phyloP scores from a whole-genome alignment of 2,329 filamentous ascomycete genomes.

The Aspergillus sp. region DNA sequence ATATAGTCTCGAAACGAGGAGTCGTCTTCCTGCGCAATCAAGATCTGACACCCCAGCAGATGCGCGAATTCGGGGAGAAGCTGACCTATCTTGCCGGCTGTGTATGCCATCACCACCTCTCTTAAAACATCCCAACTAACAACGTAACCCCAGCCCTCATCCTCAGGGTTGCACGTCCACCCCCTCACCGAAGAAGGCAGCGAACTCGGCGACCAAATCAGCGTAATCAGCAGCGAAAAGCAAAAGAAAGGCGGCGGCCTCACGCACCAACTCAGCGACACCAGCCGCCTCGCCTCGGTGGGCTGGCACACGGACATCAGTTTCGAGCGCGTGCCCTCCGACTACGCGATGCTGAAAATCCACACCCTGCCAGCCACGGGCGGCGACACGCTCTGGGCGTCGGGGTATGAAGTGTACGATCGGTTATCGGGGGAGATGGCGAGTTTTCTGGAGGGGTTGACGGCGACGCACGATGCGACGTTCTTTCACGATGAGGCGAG shows the following conservation, averaged over 20 bases:
- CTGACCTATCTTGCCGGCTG: conserved; percentile 42
- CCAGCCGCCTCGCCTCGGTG: conserved; percentile 38
- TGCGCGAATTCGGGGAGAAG: conserved; percentile 48
- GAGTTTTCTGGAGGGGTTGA: conserved; percentile 55
- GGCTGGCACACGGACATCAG: conserved; percentile 58
- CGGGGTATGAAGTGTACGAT: conserved; percentile 63
- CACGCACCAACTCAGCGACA: conserved; percentile 27
- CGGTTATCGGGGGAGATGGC: conserved; percentile 53
- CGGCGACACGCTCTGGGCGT: conserved; percentile 63
- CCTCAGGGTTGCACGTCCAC: conserved; percentile 56
- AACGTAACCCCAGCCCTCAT: conserved; percentile 36
- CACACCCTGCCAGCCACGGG: conserved; percentile 53
- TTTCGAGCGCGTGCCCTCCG: conserved; percentile 60
- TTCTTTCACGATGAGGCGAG: conserved; percentile 47
- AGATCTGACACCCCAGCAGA: conserved; percentile 57
- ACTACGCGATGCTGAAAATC: conserved; percentile 59
- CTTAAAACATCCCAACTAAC: background rate
- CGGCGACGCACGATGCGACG: conserved; percentile 50
- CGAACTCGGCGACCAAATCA: conserved; percentile 58
- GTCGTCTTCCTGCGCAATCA: conserved; percentile 69
- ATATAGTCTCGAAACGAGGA: conserved; percentile 60
- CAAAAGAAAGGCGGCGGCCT: conserved; percentile 40
- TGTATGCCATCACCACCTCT: conserved; percentile 12
- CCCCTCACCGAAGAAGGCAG: conserved; percentile 54
- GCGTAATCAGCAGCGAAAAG: conserved; percentile 57